Evolutionary conservation across 1,284 basidiomycete genomes (phyloP).

Genomic region (Puccinia sorghi): DNA sequence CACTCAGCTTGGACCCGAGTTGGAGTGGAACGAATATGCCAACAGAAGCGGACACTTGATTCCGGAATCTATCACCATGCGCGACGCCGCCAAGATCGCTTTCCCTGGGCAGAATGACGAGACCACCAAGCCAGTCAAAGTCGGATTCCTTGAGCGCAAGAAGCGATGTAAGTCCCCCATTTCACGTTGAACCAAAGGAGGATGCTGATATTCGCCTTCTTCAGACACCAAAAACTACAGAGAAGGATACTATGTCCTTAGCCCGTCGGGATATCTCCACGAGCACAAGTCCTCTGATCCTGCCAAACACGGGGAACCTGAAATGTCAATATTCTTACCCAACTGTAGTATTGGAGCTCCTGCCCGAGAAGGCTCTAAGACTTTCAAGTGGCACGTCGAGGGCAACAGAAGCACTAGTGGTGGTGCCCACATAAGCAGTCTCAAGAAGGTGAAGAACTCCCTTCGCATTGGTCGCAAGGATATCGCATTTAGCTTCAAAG

Average conservation of each 20-base stretch:
- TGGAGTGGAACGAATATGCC: slow-evolving; percentile 96
- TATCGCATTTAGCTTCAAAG: slow-evolving; percentile 52
- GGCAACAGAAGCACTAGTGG: slow-evolving; percentile 51
- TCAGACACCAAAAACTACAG: slow-evolving; percentile 49
- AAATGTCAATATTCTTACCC: slow-evolving; percentile 56
- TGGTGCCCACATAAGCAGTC: slow-evolving; percentile 33
- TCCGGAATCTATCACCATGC: slow-evolving; percentile 69
- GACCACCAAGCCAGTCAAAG: slow-evolving; percentile 52
- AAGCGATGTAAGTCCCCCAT: slow-evolving; percentile 86
- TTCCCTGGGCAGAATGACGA: slow-evolving; percentile 56
- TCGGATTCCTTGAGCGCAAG: slow-evolving; percentile 64
- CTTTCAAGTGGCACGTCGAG: slow-evolving; percentile 53
- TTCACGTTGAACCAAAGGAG: too few species aligned
- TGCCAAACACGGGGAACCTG: slow-evolving; percentile 52
- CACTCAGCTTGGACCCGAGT: slow-evolving; percentile 80
- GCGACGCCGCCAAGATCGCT: slow-evolving; percentile 52
- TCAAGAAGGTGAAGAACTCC: slow-evolving; percentile 53
- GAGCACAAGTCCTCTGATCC: slow-evolving; percentile 53
- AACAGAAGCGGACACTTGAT: slow-evolving; percentile 92
- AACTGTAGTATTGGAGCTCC: slow-evolving; percentile 54
- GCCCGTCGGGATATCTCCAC: slow-evolving; percentile 56
- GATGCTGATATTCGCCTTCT: too few species aligned
- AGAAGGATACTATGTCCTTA: slow-evolving; percentile 55
- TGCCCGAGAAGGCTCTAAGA: slow-evolving; percentile 51
- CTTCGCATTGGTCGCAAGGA: slow-evolving; percentile 55